These are phyloP conservation scores for Rauvolfia tetraphylla DNA, from an alignment of 257 asterid species.

Conservation along the genomic window DNA sequence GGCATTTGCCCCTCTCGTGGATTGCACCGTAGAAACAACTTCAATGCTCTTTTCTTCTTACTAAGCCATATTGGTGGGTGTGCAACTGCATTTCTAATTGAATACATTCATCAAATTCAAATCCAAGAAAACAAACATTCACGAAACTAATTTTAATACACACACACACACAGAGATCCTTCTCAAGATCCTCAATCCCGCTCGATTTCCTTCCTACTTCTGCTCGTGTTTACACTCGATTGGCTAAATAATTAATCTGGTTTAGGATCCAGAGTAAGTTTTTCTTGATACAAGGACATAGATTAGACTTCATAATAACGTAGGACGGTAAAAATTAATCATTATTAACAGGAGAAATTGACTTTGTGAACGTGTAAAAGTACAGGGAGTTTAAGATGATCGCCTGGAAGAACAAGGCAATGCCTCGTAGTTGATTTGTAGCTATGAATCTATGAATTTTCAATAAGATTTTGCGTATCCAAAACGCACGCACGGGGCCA, in stretches of 20 bases:
- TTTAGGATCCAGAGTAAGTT: background rate
- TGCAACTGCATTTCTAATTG: slow-evolving; percentile 9
- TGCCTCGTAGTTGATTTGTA: background rate
- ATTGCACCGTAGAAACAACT: background rate
- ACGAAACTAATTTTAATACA: background rate
- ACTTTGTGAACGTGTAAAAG: background rate
- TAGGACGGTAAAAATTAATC: slow-evolving; percentile 17
- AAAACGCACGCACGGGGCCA: background rate
- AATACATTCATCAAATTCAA: background rate
- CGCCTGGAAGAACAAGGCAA: slow-evolving; percentile 4
- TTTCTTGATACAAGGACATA: background rate
- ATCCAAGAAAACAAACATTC: slow-evolving; percentile 13
- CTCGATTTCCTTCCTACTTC: background rate
- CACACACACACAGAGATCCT: background rate
- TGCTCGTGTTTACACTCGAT: background rate
- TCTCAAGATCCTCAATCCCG: slow-evolving; percentile 5
- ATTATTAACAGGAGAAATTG: background rate
- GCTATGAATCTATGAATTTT: background rate
- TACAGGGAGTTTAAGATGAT: background rate
- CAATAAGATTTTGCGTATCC: background rate
- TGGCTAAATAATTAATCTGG: background rate
- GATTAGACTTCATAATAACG: background rate
- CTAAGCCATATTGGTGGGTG: slow-evolving; percentile 11
- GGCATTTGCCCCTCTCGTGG: background rate
- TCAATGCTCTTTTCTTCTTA: background rate